phyloP scores from a whole-genome alignment of 176 grass and related monocot genomes.

The Rhynchospora tenuis region DNA sequence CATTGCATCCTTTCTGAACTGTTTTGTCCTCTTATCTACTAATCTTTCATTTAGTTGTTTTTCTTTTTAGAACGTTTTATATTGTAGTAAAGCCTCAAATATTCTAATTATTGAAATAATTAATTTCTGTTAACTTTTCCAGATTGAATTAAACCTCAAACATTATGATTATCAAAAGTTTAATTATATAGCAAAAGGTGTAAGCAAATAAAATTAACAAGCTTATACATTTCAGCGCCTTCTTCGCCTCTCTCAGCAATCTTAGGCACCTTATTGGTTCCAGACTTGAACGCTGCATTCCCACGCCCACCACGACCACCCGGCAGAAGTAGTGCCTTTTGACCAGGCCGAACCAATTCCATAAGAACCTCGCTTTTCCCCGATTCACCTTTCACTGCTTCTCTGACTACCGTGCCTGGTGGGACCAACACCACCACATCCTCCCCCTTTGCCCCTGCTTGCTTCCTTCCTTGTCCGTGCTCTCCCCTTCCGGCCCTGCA shows the following conservation, averaged over 20 bases:
- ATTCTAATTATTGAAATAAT: too few relatives aligned
- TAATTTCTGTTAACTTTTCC: neutral
- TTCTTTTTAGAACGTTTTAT: neutral
- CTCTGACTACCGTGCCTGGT: slow-evolving; percentile 69
- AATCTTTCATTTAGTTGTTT: neutral
- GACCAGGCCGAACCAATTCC: slow-evolving; percentile 63
- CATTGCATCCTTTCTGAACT: neutral
- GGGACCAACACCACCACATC: slow-evolving; percentile 84
- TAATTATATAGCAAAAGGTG: neutral
- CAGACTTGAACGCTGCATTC: slow-evolving; percentile 81
- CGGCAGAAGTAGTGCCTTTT: slow-evolving; percentile 63
- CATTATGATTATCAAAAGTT: neutral
- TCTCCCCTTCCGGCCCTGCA: slow-evolving; percentile 52
- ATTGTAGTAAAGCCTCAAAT: too few relatives aligned
- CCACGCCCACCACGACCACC: slow-evolving; percentile 84
- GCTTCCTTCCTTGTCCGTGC: slow-evolving; percentile 77
- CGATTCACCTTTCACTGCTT: slow-evolving; percentile 34
- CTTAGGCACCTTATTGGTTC: slow-evolving; percentile 73
- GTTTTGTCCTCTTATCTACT: neutral
- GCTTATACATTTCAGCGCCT: slow-evolving; percentile 82
- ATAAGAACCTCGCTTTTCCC: slow-evolving; percentile 45
- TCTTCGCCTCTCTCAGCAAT: slow-evolving; percentile 94
- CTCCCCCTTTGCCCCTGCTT: slow-evolving; percentile 76
- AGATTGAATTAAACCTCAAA: neutral
- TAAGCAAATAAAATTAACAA: neutral